phyloP scores from a whole-genome alignment of 2,329 filamentous ascomycete genomes.

The Penicillium sumatraense region DNA sequence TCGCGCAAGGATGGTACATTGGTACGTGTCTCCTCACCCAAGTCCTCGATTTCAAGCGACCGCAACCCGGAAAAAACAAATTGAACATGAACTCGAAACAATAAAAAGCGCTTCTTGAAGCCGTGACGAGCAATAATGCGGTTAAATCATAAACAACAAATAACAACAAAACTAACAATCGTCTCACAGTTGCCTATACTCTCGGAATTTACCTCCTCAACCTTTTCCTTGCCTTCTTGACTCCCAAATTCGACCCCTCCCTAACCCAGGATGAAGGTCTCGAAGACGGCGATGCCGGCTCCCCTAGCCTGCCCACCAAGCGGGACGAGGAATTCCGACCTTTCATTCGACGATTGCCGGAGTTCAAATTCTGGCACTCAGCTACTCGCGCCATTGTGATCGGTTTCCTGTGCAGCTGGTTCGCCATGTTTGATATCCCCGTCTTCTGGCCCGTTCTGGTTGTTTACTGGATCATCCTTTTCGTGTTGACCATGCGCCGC shows the following conservation, averaged over 20 bases:
- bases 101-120: no score
- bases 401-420: conserved; percentile 87
- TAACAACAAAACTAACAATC: conserved; percentile 7
- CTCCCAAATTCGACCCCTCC: conserved; percentile 97
- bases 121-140: neutral
- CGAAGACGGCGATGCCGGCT: conserved; percentile 80
- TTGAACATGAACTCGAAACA: neutral
- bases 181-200: conserved; percentile 80
- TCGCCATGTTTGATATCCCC: conserved; percentile 90
- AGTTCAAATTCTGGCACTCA: conserved; percentile 99
- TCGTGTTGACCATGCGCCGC: conserved; percentile 95
- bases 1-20: conserved; percentile 98
- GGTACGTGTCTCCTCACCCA: conserved; percentile 59
- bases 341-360: conserved; percentile 92
- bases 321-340: conserved; percentile 97
- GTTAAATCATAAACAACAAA: neutral
- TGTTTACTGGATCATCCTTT: conserved; percentile 98
- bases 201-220: conserved; percentile 98
- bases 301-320: conserved; percentile 81
- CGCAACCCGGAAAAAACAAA: neutral
- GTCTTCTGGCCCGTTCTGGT: conserved; percentile 99
- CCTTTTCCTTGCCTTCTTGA: conserved; percentile 96
- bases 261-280: conserved; percentile 94
- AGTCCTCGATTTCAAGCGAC: neutral
- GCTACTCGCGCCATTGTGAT: conserved; percentile 86